Percentiles rank a stretch among this genome's conserved stretches.
These are phyloP conservation scores for Penicillium sp. DNA, from an alignment of 2,329 filamentous ascomycete genomes.

Conservation along the genomic window DNA sequence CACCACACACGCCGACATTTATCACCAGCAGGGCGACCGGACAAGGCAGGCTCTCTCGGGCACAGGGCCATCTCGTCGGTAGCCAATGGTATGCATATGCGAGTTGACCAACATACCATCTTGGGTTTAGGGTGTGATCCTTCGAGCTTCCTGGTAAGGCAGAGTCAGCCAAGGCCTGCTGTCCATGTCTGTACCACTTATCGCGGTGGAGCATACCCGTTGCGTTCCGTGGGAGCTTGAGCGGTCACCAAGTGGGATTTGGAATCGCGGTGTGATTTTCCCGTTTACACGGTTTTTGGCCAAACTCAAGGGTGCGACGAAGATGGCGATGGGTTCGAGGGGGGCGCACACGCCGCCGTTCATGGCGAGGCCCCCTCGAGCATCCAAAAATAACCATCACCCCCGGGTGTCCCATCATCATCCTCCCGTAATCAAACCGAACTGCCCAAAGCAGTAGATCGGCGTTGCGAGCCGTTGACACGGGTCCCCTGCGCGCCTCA, in stretches of 20 bases:
- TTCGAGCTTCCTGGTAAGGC: conserved; percentile 14
- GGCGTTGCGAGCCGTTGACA: neutral
- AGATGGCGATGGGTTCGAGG: too few relatives aligned
- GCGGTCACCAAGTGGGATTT: conserved; percentile 14
- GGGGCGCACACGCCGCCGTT: too few relatives aligned
- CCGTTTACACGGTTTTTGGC: neutral
- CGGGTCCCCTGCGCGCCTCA: conserved; percentile 5
- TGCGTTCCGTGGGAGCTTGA: conserved; percentile 21
- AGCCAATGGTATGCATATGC: conserved; percentile 11
- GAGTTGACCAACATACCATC: neutral
- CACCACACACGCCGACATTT: too few relatives aligned
- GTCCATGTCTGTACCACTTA: neutral
- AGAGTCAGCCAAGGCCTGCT: conserved; percentile 3
- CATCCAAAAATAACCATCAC: too few relatives aligned
- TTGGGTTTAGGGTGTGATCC: conserved; percentile 11
- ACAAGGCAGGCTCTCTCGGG: too few relatives aligned
- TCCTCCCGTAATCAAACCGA: too few relatives aligned
- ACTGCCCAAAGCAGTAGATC: too few relatives aligned
- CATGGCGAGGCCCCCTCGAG: too few relatives aligned
- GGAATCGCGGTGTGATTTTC: conserved; percentile 6
- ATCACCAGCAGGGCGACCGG: too few relatives aligned
- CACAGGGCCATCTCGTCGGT: conserved; percentile 1
- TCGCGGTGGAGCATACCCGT: conserved; percentile 22
- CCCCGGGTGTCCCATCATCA: too few relatives aligned
- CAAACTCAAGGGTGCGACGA: too few relatives aligned